Conservation (phyloP, 106 monocot genomes). For the Chionographis japonica region DNA sequence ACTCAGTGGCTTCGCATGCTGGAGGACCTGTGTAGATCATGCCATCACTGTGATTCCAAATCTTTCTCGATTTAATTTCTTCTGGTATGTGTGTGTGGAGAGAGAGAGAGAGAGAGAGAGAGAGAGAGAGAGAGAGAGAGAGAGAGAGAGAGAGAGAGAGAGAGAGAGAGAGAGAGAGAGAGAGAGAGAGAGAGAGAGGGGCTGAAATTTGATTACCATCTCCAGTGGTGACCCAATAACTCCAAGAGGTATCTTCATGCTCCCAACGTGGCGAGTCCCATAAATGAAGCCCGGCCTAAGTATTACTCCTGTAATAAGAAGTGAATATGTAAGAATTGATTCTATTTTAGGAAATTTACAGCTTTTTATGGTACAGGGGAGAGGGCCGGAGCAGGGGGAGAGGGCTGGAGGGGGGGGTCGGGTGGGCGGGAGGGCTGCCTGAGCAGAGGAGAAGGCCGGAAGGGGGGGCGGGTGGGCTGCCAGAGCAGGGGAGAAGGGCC, state of each 20-base stretch:
- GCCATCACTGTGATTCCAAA: neutral
- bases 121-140: neutral
- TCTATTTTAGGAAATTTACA: no score
- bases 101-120: neutral
- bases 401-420: no score
- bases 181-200: no score
- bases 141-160: no score
- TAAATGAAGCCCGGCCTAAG: slow-evolving; percentile 91
- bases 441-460: no score
- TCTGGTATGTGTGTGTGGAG: neutral
- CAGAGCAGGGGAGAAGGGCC: no score
- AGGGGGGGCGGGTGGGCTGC: no score
- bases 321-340: neutral
- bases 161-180: no score
- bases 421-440: no score
- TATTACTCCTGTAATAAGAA: slow-evolving; percentile 61
- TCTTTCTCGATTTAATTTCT: no score
- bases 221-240: slow-evolving; percentile 81
- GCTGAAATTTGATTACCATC: slow-evolving; percentile 42
- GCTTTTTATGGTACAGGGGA: no score
- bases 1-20: slow-evolving; percentile 67
- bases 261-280: slow-evolving; percentile 92
- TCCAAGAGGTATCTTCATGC: slow-evolving; percentile 83
- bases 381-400: no score
- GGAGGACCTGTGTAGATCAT: slow-evolving; percentile 43